Percentiles rank a stretch among this genome's conserved stretches.
Conservation (phyloP, 148 eudicot genomes). For the Chenopodium album region DNA sequence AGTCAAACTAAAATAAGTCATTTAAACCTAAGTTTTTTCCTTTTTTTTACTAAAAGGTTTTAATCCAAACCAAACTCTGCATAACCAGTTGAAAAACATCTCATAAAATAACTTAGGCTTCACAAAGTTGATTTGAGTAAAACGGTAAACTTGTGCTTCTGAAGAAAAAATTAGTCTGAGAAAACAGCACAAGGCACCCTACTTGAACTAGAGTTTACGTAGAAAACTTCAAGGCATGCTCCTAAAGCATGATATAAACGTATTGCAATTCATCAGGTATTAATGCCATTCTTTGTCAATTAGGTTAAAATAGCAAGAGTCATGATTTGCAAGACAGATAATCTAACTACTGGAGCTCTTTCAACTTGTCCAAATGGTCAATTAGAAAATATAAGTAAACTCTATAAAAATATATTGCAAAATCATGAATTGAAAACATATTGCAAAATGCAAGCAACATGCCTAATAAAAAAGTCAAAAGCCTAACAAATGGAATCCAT, state of each 20-base stretch:
- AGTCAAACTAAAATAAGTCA: background rate
- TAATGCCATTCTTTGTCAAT: background rate
- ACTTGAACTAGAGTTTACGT: background rate
- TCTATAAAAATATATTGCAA: background rate
- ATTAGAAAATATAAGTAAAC: background rate
- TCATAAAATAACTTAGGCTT: background rate
- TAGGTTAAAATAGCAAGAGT: background rate
- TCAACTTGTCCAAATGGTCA: background rate
- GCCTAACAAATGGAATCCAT: background rate
- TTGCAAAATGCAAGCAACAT: background rate
- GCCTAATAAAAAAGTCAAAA: background rate
- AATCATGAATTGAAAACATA: background rate
- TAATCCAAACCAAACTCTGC: background rate
- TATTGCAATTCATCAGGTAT: background rate
- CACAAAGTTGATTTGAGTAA: background rate
- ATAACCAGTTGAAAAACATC: background rate
- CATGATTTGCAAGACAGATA: too few species aligned
- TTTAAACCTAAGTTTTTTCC: background rate
- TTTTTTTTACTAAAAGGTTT: background rate
- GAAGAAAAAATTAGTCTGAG: background rate
- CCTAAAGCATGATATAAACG: background rate
- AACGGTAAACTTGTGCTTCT: background rate
- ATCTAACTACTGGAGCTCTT: too few species aligned
- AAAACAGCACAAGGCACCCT: background rate
- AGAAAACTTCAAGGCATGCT: background rate